phyloP scores from a whole-genome alignment of 169 alveolate species.

The Plasmodium gonderi region DNA sequence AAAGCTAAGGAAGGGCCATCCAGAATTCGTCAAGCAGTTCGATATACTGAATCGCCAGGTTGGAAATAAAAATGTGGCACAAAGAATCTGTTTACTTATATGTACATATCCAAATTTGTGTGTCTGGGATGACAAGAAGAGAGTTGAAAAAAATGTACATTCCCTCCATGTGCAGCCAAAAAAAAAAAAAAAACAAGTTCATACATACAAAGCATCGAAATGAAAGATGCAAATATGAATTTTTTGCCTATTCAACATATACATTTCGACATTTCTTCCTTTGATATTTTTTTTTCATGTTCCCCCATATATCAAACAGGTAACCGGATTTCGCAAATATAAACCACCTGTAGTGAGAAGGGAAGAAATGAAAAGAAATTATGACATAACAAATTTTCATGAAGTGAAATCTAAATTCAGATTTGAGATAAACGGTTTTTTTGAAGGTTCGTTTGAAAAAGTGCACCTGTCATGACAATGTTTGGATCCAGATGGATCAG shows the following conservation, averaged over 20 bases:
- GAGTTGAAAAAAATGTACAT: no score
- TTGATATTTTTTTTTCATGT: neutral
- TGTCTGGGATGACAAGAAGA: neutral
- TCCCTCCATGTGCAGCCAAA: no score
- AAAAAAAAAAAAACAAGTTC: no score
- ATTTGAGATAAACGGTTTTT: slow-evolving; percentile 51
- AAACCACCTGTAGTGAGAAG: slow-evolving; percentile 17
- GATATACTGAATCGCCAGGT: slow-evolving; percentile 67
- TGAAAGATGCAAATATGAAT: no score
- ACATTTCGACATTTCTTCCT: neutral
- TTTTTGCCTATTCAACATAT: neutral
- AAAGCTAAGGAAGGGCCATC: slow-evolving; percentile 54
- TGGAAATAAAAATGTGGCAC: neutral
- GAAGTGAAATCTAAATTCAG: slow-evolving; percentile 62
- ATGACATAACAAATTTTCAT: slow-evolving; percentile 59
- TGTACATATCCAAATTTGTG: neutral
- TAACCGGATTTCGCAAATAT: slow-evolving; percentile 71
- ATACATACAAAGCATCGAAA: no score
- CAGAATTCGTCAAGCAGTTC: slow-evolving; percentile 59
- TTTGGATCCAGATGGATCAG: no score
- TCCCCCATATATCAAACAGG: neutral
- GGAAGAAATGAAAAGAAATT: slow-evolving; percentile 56
- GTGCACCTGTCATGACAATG: neutral
- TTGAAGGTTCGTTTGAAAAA: slow-evolving; percentile 30
- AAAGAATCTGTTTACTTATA: neutral